phyloP scores from a whole-genome alignment of 108 stramenopile species.

The Cyclostephanos tholiformis region DNA sequence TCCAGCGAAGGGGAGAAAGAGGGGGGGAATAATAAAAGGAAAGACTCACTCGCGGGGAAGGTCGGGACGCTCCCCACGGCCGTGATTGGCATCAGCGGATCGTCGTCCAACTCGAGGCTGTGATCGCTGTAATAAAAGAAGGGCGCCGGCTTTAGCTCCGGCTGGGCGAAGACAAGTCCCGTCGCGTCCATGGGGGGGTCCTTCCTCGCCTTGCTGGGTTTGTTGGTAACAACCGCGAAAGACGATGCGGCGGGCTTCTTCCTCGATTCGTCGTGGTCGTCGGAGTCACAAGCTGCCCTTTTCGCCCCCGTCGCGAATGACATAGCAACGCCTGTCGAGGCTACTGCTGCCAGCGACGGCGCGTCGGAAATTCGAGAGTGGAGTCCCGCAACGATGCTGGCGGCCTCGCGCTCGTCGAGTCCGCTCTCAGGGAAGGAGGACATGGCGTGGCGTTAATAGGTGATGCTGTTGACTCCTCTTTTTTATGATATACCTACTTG shows the following conservation, averaged over 20 bases:
- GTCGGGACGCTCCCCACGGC: conserved; percentile 65
- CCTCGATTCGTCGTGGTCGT: neutral
- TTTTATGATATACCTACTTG: no score
- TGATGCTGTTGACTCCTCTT: no score
- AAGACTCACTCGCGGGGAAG: conserved; percentile 60
- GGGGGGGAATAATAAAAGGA: neutral
- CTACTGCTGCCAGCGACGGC: neutral
- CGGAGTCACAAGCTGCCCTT: neutral
- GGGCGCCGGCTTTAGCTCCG: conserved; percentile 43
- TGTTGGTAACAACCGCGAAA: neutral
- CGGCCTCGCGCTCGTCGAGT: conserved; percentile 8
- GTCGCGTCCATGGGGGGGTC: conserved; percentile 22
- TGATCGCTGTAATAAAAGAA: conserved; percentile 68
- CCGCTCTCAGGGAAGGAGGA: neutral
- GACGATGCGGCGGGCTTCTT: neutral
- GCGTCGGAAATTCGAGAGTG: neutral
- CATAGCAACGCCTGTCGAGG: no score
- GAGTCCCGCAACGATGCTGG: conserved; percentile 11
- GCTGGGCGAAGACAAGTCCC: conserved; percentile 17
- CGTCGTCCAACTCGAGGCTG: conserved; percentile 55
- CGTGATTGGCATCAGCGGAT: conserved; percentile 68
- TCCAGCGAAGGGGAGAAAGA: no score
- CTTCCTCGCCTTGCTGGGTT: conserved; percentile 16
- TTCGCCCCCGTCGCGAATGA: neutral
- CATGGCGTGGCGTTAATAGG: no score